Conservation (phyloP, 2,329 filamentous ascomycete species). For the Alternaria gaisen region DNA sequence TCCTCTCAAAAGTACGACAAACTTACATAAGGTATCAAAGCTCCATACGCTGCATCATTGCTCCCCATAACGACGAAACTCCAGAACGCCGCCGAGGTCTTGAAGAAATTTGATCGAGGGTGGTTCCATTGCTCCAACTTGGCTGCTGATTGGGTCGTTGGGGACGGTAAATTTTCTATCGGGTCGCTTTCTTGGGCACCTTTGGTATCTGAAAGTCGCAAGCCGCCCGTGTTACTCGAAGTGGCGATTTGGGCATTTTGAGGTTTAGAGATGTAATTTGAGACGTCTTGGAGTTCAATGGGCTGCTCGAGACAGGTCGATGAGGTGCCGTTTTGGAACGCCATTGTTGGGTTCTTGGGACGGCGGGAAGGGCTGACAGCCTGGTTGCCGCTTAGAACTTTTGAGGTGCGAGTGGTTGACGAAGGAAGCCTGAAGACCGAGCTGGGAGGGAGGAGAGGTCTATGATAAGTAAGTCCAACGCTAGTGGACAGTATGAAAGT, state of each 20-base stretch:
- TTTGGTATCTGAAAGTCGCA: constrained; percentile 30
- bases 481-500: background rate
- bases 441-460: background rate
- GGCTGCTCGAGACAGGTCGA: constrained; percentile 47
- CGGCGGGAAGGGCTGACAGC: background rate
- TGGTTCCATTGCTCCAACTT: constrained; percentile 69
- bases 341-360: constrained; percentile 25
- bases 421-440: background rate
- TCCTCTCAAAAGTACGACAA: background rate
- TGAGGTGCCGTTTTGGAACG: constrained; percentile 42
- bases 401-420: background rate
- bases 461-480: background rate
- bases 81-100: constrained; percentile 67
- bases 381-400: background rate
- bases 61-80: constrained; percentile 72
- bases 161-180: constrained; percentile 56
- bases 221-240: constrained; percentile 13
- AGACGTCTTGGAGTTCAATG: constrained; percentile 45
- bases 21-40: constrained; percentile 60
- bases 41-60: constrained; percentile 72
- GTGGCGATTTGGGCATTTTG: constrained; percentile 29
- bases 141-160: constrained; percentile 53
- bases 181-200: constrained; percentile 28
- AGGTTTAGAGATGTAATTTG: constrained; percentile 30
- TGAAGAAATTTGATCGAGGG: constrained; percentile 66